Percentiles rank a stretch among this genome's conserved stretches.
These are phyloP conservation scores for Xylaria castorea DNA, from an alignment of 495 filamentous ascomycete genomes.

Conservation along the genomic window DNA sequence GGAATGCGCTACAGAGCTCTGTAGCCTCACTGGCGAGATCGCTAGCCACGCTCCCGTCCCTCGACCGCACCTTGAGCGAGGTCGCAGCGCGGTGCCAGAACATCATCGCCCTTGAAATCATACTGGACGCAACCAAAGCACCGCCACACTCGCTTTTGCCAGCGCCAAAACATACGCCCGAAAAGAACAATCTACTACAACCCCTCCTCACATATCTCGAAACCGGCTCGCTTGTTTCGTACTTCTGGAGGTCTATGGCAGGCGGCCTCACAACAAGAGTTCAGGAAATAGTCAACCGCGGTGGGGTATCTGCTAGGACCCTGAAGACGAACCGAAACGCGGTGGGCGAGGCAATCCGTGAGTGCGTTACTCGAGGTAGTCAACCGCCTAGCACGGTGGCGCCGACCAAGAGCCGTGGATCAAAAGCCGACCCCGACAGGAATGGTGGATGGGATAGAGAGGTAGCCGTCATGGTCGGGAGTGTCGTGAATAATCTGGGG, in stretches of 20 bases:
- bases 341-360: constrained; percentile 77
- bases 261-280: constrained; percentile 77
- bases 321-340: constrained; percentile 76
- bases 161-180: constrained; percentile 34
- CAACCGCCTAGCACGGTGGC: constrained; percentile 56
- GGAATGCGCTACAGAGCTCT: constrained; percentile 73
- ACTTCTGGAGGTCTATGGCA: constrained; percentile 90
- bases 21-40: constrained; percentile 73
- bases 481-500: constrained; percentile 60
- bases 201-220: constrained; percentile 81
- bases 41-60: constrained; percentile 77
- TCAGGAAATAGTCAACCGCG: constrained; percentile 79
- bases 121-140: constrained; percentile 71
- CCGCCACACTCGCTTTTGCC: constrained; percentile 69
- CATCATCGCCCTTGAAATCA: constrained; percentile 81
- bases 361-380: constrained; percentile 82
- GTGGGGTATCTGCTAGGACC: constrained; percentile 82
- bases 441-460: constrained; percentile 82
- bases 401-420: constrained; percentile 48
- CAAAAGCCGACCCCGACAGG: constrained; percentile 44
- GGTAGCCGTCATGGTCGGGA: constrained; percentile 92
- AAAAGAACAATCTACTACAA: constrained; percentile 67
- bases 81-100: constrained; percentile 87
- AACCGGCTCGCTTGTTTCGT: constrained; percentile 83
- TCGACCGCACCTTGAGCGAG: constrained; percentile 83